phyloP scores from a whole-genome alignment of 2,329 filamentous ascomycete genomes.

The Ophiocordyceps camponoti-rufipedis region DNA sequence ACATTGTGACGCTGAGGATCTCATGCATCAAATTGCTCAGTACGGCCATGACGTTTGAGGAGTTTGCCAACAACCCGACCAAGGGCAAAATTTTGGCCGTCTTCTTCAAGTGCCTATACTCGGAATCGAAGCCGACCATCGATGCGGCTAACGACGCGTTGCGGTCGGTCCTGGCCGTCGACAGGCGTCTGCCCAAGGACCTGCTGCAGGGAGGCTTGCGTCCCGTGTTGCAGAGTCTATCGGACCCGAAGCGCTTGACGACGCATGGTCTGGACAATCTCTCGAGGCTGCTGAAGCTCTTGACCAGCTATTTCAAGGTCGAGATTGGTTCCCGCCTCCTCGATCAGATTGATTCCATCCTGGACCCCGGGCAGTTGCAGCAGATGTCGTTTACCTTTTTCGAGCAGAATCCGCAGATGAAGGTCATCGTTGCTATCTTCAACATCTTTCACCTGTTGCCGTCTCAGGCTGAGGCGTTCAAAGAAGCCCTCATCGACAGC shows the following conservation, averaged over 20 bases:
- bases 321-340: conserved; percentile 89
- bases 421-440: conserved; percentile 84
- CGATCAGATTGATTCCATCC: conserved; percentile 83
- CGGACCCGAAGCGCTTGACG: conserved; percentile 78
- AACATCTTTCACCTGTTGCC: conserved; percentile 96
- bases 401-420: conserved; percentile 84
- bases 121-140: conserved; percentile 79
- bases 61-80: conserved; percentile 59
- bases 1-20: conserved; percentile 79
- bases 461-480: conserved; percentile 74
- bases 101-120: conserved; percentile 96
- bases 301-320: conserved; percentile 98
- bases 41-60: conserved; percentile 82
- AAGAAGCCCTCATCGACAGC: conserved; percentile 74
- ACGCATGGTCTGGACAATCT: conserved; percentile 83
- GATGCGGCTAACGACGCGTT: conserved; percentile 84
- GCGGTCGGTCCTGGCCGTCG: conserved; percentile 71
- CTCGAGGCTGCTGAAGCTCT: conserved; percentile 68
- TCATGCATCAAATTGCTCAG: conserved; percentile 87
- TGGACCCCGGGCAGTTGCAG: conserved; percentile 62
- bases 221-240: conserved; percentile 89
- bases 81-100: conserved; percentile 68
- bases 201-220: conserved; percentile 83
- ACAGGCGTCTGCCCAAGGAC: conserved; percentile 86
- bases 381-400: conserved; percentile 89